Percentiles rank a stretch among this genome's conserved stretches.
Conservation (phyloP, 1,284 basidiomycete genomes). For the Cutaneotrichosporon daszewskae region DNA sequence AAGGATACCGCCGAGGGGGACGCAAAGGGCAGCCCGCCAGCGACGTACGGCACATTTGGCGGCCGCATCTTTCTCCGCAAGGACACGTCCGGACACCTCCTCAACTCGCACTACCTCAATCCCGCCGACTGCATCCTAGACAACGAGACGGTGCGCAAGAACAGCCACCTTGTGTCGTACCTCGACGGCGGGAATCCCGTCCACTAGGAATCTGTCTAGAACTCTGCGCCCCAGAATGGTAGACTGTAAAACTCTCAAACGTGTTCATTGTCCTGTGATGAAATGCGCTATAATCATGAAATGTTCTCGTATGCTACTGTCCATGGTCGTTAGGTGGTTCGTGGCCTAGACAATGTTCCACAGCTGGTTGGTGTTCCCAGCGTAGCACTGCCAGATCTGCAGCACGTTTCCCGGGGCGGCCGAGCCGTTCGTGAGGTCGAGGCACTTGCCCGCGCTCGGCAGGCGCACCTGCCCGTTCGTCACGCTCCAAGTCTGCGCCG, state of each 20-base stretch:
- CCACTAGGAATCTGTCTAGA: no score
- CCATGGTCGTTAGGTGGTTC: no score
- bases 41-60: constrained; percentile 3
- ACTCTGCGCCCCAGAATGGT: no score
- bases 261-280: no score
- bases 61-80: constrained; percentile 29
- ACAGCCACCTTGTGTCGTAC: constrained; percentile 22
- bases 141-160: constrained; percentile 17
- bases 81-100: constrained; percentile 25
- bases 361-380: constrained; percentile 18
- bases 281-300: no score
- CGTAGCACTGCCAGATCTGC: constrained; percentile 25
- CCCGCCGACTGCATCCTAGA: constrained; percentile 24
- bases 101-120: constrained; percentile 28
- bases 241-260: no score
- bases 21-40: background rate
- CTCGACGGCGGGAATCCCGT: constrained; percentile 15
- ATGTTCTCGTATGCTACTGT: no score
- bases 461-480: constrained; percentile 16
- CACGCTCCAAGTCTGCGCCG: constrained; percentile 23
- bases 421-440: constrained; percentile 22
- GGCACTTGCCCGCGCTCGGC: constrained; percentile 17
- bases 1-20: constrained; percentile 1
- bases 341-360: no score
- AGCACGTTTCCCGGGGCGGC: constrained; percentile 10